phyloP scores from a whole-genome alignment of 768 basidiomycete species.

The Trametes cingulata region DNA sequence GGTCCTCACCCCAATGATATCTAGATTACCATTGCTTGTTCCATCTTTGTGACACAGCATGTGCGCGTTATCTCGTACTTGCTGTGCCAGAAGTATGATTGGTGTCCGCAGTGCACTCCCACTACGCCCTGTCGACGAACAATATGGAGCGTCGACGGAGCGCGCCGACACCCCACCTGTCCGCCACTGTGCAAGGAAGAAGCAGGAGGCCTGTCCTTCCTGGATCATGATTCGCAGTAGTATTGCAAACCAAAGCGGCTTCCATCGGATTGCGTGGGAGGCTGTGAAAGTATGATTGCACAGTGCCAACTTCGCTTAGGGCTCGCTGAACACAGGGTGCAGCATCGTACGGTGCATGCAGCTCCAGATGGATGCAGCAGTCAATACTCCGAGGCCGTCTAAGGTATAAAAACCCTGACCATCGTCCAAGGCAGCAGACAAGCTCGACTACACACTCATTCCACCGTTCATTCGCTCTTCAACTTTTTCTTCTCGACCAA shows the following conservation, averaged over 20 bases:
- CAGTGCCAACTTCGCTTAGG: too few species aligned
- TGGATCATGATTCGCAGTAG: not conserved
- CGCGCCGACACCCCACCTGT: not conserved
- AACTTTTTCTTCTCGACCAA: not conserved
- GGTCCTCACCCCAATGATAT: too few species aligned
- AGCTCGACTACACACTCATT: not conserved
- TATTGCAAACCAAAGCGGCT: not conserved
- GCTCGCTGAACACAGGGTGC: too few species aligned
- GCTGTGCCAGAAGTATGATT: not conserved
- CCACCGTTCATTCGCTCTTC: not conserved
- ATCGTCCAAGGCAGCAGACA: not conserved
- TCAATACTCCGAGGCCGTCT: not conserved
- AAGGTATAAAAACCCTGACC: not conserved
- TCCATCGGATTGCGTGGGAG: too few species aligned
- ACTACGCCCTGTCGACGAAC: not conserved
- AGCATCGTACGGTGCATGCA: too few species aligned
- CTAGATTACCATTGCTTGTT: too few species aligned
- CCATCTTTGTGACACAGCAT: not conserved
- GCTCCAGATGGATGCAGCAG: too few species aligned
- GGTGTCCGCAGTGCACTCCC: not conserved
- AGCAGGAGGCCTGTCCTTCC: not conserved
- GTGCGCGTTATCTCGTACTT: not conserved
- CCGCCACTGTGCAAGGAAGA: not conserved
- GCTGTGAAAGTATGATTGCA: too few species aligned
- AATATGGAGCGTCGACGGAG: not conserved